Conservation (phyloP, 2,329 filamentous ascomycete genomes). For the Phyllosticta capitalensis region DNA sequence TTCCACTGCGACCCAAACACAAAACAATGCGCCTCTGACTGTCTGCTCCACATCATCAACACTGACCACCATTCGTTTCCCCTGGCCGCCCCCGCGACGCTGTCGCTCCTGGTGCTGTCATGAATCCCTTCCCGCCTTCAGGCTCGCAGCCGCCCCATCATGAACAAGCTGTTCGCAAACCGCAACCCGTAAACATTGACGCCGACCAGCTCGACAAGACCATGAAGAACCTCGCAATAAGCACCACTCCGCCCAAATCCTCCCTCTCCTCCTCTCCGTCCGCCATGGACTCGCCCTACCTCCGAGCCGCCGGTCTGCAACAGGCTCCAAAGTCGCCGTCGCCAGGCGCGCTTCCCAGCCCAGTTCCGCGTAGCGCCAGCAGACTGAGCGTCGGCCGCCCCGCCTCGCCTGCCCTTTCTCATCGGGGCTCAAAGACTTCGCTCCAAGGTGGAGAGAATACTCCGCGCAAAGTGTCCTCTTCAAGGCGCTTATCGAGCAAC, state of each 20-base stretch:
- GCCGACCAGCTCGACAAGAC: slow-evolving; percentile 24
- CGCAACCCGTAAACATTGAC: slow-evolving; percentile 26
- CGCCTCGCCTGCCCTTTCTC: slow-evolving; percentile 31
- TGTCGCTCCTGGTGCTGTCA: neutral
- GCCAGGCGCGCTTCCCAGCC: slow-evolving; percentile 16
- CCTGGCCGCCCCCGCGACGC: neutral
- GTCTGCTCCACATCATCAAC: neutral
- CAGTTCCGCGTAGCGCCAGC: slow-evolving; percentile 35
- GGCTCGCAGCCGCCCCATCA: neutral
- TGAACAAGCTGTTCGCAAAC: neutral
- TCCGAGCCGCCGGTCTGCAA: slow-evolving; percentile 14
- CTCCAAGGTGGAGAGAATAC: slow-evolving; percentile 10
- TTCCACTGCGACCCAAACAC: neutral
- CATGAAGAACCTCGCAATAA: slow-evolving; percentile 29
- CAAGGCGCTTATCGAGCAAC: slow-evolving; percentile 36
- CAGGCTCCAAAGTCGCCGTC: slow-evolving; percentile 20
- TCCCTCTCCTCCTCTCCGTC: slow-evolving; percentile 23
- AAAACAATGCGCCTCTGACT: neutral
- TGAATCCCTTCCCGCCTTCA: neutral
- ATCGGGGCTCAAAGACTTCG: slow-evolving; percentile 9
- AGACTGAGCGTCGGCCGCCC: slow-evolving; percentile 32
- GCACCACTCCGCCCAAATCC: slow-evolving; percentile 21
- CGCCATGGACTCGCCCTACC: slow-evolving; percentile 18
- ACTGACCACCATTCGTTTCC: neutral
- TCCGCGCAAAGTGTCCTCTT: slow-evolving; percentile 23